phyloP scores from a whole-genome alignment of 768 basidiomycete genomes.

The Phlebiopsis gigantea region DNA sequence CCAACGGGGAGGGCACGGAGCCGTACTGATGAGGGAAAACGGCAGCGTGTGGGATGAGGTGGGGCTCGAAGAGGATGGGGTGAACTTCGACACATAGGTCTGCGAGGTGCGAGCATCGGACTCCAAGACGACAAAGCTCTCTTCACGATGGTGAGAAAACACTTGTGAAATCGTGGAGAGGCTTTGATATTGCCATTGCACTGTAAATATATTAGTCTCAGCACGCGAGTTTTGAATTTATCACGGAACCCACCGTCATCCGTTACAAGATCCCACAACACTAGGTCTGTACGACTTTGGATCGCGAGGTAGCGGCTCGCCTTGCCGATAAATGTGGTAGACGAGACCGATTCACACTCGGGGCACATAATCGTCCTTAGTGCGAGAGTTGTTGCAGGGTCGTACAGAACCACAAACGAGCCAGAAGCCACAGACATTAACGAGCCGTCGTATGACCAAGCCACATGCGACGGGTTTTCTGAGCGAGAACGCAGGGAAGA shows the following conservation, averaged over 20 bases:
- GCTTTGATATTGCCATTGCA: constrained; percentile 51
- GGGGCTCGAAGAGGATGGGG: constrained; percentile 39
- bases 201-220: constrained; percentile 33
- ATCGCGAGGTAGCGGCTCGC: constrained; percentile 69
- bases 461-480: constrained; percentile 56
- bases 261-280: constrained; percentile 69
- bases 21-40: constrained; percentile 52
- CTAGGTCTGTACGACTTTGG: constrained; percentile 40
- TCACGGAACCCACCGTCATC: constrained; percentile 47
- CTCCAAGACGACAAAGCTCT: constrained; percentile 57
- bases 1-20: constrained; percentile 32
- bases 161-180: constrained; percentile 35
- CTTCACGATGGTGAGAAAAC: constrained; percentile 50
- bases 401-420: constrained; percentile 66
- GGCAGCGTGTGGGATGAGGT: constrained; percentile 45
- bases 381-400: constrained; percentile 56
- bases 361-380: constrained; percentile 55
- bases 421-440: constrained; percentile 73
- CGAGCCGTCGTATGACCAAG: constrained; percentile 86
- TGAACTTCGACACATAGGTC: constrained; percentile 43
- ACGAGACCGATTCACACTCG: constrained; percentile 40
- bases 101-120: constrained; percentile 20
- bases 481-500: constrained; percentile 66
- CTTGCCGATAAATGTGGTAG: constrained; percentile 61
- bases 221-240: too few relatives aligned